Base-by-base conservation (phyloP, 768 basidiomycete genomes). In the Leccinum longicurvipes region DNA sequence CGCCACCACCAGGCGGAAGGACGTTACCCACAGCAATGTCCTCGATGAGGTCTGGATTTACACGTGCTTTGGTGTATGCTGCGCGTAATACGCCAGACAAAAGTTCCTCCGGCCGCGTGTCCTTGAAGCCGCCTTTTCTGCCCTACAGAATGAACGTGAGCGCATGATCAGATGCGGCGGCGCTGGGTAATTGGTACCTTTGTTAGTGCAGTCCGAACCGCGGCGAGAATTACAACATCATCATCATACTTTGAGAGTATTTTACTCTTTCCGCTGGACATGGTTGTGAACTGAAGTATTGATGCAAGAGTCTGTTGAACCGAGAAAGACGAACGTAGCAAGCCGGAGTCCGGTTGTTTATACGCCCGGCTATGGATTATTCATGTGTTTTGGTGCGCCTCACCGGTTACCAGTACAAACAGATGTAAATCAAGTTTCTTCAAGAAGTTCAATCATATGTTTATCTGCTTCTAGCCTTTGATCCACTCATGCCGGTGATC, bases 201-300 rank as follows among this genome's bases (percentile, higher is more conserved):
- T 28, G 95, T 97, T 57, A 96, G 80, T 24, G 97, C 91, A 45
- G 94, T 93, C 59, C 97, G 86, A 47, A 92, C 82, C 21, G 95
- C 94, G 11, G 85, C 76, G 65, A 93, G 84, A 68, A 98, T 89
- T 60, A 98, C 96, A 14, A 98, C 87, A 72, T 96, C 93, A 69
- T 91, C 80, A 59, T 89, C 86, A 63, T 82, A 76, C 76, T 91
- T 87, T 64, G 82, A 76, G 48, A 93, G 80, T 23, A 92, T 60
- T 56, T 77, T 76, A 23, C 84, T 76, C 68, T 83, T 89, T 54
- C 78, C 77, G 51, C 50, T 56, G 15, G 70, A 58, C 62, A 71
- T 70, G 55, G 47, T 50, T 7, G 39, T 51, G 57, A 29, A 44
- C 31, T 45, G 54, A 47, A 53, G 34, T 31, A 47, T 23, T 23